These are phyloP conservation scores for Nemania bipapillata DNA, from an alignment of 2,329 filamentous ascomycete species.

Conservation along the genomic window DNA sequence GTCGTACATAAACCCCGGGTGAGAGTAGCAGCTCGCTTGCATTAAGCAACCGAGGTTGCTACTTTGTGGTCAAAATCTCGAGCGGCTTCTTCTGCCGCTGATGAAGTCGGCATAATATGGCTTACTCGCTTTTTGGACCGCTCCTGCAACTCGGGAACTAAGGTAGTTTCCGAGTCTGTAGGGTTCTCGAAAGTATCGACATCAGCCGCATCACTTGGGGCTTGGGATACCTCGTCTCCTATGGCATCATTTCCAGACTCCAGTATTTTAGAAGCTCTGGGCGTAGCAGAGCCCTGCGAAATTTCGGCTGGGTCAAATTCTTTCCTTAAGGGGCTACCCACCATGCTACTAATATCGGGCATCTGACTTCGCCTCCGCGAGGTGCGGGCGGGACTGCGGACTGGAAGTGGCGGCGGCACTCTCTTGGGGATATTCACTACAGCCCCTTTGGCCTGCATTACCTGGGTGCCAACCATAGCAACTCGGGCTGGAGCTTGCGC, in stretches of 20 bases:
- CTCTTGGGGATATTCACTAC: slow-evolving; percentile 88
- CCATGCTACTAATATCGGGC: slow-evolving; percentile 64
- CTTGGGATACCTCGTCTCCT: slow-evolving; percentile 7
- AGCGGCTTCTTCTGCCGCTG: slow-evolving; percentile 34
- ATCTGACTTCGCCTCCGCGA: slow-evolving; percentile 67
- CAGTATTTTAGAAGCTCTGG: slow-evolving; percentile 38
- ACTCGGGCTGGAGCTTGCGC: slow-evolving; percentile 67
- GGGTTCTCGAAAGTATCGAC: slow-evolving; percentile 14
- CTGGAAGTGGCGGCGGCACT: slow-evolving; percentile 78
- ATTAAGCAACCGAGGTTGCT: slow-evolving; percentile 42
- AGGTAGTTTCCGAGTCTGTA: background rate
- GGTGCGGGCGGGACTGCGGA: slow-evolving; percentile 75
- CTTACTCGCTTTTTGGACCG: slow-evolving; percentile 35
- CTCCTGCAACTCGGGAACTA: slow-evolving; percentile 28
- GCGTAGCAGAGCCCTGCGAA: slow-evolving; percentile 44
- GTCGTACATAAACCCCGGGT: slow-evolving; percentile 39
- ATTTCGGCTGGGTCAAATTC: slow-evolving; percentile 55
- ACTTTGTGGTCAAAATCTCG: slow-evolving; percentile 34
- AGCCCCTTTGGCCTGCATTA: slow-evolving; percentile 77
- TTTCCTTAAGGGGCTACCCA: slow-evolving; percentile 63
- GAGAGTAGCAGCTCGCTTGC: slow-evolving; percentile 12
- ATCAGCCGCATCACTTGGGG: background rate
- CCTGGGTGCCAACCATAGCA: slow-evolving; percentile 70
- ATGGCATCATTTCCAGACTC: slow-evolving; percentile 15
- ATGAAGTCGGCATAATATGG: slow-evolving; percentile 12